Evolutionary conservation across 2,329 filamentous ascomycete species (phyloP).

Genomic region (Cordyceps fumosorosea): DNA sequence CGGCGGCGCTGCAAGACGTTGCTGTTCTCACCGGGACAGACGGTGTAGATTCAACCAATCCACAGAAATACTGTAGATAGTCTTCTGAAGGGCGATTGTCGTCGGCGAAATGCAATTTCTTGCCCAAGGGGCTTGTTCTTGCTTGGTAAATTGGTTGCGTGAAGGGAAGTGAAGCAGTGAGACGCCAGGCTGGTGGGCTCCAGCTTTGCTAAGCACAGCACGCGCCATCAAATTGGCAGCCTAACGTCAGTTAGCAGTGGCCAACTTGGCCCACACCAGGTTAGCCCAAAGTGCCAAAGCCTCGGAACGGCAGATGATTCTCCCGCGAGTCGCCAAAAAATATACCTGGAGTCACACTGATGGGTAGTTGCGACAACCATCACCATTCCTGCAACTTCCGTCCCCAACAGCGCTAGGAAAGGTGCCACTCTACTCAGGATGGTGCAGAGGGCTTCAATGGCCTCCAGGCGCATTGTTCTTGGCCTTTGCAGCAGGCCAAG

Average conservation of each 20-base stretch:
- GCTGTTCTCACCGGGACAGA: neutral
- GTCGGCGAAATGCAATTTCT: neutral
- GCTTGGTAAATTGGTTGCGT: constrained; percentile 6
- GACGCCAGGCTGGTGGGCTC: neutral
- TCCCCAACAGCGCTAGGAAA: neutral
- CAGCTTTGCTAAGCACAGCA: constrained; percentile 11
- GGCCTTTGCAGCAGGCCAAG: neutral
- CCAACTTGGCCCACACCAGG: neutral
- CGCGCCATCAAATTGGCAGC: constrained; percentile 12
- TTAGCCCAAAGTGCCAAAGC: too few species aligned
- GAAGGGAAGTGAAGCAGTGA: constrained; percentile 9
- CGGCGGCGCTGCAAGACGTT: neutral
- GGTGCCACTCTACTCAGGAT: neutral
- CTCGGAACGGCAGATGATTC: constrained; percentile 13
- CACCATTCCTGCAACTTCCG: neutral
- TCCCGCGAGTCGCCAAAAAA: constrained; percentile 6
- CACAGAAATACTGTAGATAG: neutral
- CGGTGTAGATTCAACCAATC: neutral
- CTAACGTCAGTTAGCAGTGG: neutral
- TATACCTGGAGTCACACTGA: neutral
- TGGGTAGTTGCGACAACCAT: neutral
- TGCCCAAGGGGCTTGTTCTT: neutral
- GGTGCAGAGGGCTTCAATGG: constrained; percentile 2
- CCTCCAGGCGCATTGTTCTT: neutral
- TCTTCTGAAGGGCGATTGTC: neutral